Evolutionary conservation across 768 basidiomycete genomes (phyloP).

Genomic region (Coprinopsis sp.): DNA sequence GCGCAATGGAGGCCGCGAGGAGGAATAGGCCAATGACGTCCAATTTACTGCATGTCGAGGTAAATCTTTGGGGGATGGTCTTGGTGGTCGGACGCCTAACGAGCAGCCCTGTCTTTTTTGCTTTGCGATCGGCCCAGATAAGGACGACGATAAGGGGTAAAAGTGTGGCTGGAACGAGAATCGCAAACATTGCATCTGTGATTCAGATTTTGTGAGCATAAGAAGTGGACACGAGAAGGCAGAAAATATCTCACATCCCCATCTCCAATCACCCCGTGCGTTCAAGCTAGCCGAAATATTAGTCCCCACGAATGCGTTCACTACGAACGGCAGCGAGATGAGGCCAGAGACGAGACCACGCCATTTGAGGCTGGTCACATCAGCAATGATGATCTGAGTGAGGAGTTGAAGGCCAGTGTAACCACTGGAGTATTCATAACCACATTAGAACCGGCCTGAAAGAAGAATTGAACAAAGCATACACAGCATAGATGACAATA

Average conservation of each 20-base stretch:
- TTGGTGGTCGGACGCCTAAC: neutral
- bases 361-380: constrained; percentile 55
- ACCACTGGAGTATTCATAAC: constrained; percentile 36
- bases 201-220: neutral
- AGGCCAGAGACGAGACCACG: constrained; percentile 44
- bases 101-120: constrained; percentile 32
- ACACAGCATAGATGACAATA: constrained; percentile 56
- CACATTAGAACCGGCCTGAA: constrained; percentile 7
- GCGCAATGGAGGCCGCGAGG: constrained; percentile 43
- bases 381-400: constrained; percentile 60
- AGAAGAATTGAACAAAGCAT: constrained; percentile 18
- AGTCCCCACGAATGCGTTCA: constrained; percentile 65
- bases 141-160: constrained; percentile 50
- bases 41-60: constrained; percentile 29
- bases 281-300: constrained; percentile 49
- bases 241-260: constrained; percentile 46
- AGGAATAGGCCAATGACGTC: constrained; percentile 48
- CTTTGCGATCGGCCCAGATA: constrained; percentile 49
- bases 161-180: constrained; percentile 47
- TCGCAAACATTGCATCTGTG: constrained; percentile 53
- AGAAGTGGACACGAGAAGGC: too few relatives aligned
- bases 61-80: constrained; percentile 17
- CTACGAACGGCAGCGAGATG: constrained; percentile 33
- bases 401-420: constrained; percentile 65
- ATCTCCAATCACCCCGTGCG: constrained; percentile 50